A percentile compares a stretch with the other conserved stretches of the same genome.
phyloP scores from a whole-genome alignment of 2,329 filamentous ascomycete genomes.

The Juglanconis sp. region DNA sequence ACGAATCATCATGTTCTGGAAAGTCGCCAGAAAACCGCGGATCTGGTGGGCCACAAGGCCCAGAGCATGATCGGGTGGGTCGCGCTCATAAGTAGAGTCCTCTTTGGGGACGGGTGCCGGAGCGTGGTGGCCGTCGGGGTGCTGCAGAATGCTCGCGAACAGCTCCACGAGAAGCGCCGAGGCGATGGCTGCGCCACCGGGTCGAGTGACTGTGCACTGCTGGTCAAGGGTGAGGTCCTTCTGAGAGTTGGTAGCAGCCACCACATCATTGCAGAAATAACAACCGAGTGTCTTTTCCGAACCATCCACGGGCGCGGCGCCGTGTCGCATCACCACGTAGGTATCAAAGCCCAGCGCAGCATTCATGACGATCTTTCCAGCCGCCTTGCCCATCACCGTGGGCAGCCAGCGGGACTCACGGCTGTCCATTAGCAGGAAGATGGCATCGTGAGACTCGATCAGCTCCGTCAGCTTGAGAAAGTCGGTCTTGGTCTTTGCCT shows the following conservation, averaged over 20 bases:
- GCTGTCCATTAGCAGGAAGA: slow-evolving; percentile 97
- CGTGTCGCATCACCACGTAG: slow-evolving; percentile 96
- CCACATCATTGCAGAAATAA: slow-evolving; percentile 98
- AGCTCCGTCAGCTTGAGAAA: slow-evolving; percentile 72
- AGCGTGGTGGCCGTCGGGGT: slow-evolving; percentile 66
- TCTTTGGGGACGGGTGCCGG: slow-evolving; percentile 46
- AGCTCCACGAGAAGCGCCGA: slow-evolving; percentile 89
- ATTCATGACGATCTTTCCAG: slow-evolving; percentile 94
- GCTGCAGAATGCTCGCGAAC: slow-evolving; percentile 82
- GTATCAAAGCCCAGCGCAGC: slow-evolving; percentile 95
- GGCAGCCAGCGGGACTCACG: slow-evolving; percentile 93
- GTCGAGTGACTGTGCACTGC: slow-evolving; percentile 94
- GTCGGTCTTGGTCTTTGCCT: slow-evolving; percentile 65
- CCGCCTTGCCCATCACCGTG: slow-evolving; percentile 91
- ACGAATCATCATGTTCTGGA: slow-evolving; percentile 69
- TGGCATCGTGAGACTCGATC: slow-evolving; percentile 80
- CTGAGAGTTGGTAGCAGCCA: slow-evolving; percentile 86
- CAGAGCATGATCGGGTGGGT: slow-evolving; percentile 57
- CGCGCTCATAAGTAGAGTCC: slow-evolving; percentile 46
- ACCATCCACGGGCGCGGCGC: slow-evolving; percentile 57
- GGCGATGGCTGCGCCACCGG: slow-evolving; percentile 87
- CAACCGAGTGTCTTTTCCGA: slow-evolving; percentile 75
- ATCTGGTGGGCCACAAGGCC: slow-evolving; percentile 77
- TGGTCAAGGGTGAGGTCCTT: slow-evolving; percentile 96
- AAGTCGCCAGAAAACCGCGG: slow-evolving; percentile 71